A percentile compares a stretch with the other conserved stretches of the same genome.
Evolutionary conservation across 2,329 filamentous ascomycete genomes (phyloP).

Genomic region (Colletotrichum coccodes): DNA sequence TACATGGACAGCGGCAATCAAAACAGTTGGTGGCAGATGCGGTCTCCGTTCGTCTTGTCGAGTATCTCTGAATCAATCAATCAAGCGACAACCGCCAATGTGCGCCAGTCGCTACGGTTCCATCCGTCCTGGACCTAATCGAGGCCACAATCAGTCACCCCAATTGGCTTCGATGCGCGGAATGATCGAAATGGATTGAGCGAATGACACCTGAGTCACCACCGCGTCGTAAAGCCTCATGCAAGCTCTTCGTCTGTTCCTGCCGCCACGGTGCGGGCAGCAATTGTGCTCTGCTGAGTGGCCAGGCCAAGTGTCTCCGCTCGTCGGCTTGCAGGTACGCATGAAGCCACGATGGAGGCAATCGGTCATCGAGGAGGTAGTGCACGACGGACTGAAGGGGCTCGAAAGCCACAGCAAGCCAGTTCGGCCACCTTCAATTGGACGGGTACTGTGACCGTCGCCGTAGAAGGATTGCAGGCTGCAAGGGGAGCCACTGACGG

Average conservation of each 20-base stretch:
- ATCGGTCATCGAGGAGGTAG: slow-evolving; percentile 10
- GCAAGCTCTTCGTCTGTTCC: slow-evolving; percentile 16
- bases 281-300: not conserved
- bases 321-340: slow-evolving; percentile 13
- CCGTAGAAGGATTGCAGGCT: slow-evolving; percentile 18
- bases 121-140: not conserved
- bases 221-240: slow-evolving; percentile 1
- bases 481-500: slow-evolving; percentile 26
- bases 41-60: not conserved
- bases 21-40: slow-evolving; percentile 22
- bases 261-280: not conserved
- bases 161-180: not conserved
- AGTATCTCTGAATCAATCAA: slow-evolving; percentile 7
- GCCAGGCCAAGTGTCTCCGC: not conserved
- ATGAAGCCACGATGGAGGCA: slow-evolving; percentile 2
- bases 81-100: slow-evolving; percentile 23
- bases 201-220: slow-evolving; percentile 22
- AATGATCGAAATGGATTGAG: not conserved
- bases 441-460: slow-evolving; percentile 16
- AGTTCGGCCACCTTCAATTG: not conserved
- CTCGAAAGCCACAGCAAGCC: not conserved
- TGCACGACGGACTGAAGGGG: not conserved
- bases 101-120: slow-evolving; percentile 13
- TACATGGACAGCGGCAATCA: slow-evolving; percentile 25
- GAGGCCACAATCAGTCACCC: not conserved